These are phyloP conservation scores for Lathyrus oleraceus DNA, from an alignment of 306 rosid species.

Conservation along the genomic window DNA sequence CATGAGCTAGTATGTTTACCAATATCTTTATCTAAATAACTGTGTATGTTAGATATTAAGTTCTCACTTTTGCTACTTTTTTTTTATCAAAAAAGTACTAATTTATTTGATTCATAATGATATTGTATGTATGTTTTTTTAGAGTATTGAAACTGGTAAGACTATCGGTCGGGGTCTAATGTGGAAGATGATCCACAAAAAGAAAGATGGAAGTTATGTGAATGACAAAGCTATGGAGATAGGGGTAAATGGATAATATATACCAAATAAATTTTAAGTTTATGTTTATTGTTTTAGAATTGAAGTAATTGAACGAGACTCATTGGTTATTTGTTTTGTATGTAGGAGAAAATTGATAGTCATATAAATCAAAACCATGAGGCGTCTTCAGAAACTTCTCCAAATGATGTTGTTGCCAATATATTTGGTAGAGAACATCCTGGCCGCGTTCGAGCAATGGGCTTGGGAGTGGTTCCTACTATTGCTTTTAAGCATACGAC, in stretches of 20 bases:
- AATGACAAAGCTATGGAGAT: neutral
- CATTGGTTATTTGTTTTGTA: too few species aligned
- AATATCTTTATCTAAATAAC: neutral
- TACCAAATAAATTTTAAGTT: too few species aligned
- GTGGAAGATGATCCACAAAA: neutral
- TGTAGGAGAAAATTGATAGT: too few species aligned
- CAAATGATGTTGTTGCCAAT: too few species aligned
- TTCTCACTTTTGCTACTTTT: neutral
- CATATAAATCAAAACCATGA: too few species aligned
- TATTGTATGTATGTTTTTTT: too few species aligned
- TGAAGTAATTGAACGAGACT: neutral
- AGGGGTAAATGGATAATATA: neutral
- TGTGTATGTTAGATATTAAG: neutral
- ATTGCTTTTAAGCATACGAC: neutral
- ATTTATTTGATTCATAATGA: neutral
- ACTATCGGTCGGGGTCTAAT: neutral
- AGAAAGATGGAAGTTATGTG: neutral
- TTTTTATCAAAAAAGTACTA: neutral
- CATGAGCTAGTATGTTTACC: neutral
- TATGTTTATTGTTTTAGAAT: too few species aligned
- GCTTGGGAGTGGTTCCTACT: neutral
- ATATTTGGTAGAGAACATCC: neutral
- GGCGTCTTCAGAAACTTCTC: too few species aligned
- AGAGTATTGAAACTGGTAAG: neutral
- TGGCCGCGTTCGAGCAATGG: neutral